Evolutionary conservation across 2,329 filamentous ascomycete genomes (phyloP), one percentile per base, ranked within the genome.

Genomic region (Nemania sp.): DNA sequence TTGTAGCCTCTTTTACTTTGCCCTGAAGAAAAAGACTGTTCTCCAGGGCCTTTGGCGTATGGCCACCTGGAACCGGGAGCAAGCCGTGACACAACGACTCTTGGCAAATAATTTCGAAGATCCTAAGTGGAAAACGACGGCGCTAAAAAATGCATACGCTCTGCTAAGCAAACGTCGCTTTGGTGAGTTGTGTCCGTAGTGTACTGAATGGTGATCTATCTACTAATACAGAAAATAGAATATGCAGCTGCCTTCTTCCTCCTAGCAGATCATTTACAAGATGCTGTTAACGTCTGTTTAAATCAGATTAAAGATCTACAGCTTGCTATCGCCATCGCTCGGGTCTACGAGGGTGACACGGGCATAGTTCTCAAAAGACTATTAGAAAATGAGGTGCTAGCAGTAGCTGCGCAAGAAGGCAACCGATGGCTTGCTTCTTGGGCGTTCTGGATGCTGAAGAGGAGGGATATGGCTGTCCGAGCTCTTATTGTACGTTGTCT

Each of bases 191-290:
- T 6, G 3, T 23, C 12, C 2, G 30, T 46, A 22, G 12, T 19
- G 11, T 45, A 15, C 33, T 6, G 11, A 24, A 22, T 28, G 6
- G 8, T n/a, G 15, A n/a, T n/a, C n/a, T n/a, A n/a, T 34, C 28
- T 40, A 15, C 43, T 57, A 49, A 58, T 37, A 26, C 8, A 8
- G 19, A 17, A 17, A 24, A 47, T 49, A 91, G 91, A 90, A 72
- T 99, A 99, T 67, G 92, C 94, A 3, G 94, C 93, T 1, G 89
- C 94, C 0, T 99, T 97, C 74, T 99, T 99, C 75, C 78, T 99
- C 5, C 79, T 99, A 1, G 95, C 90, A 2, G 91, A 92, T 61
- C 87, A 88, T 65, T 77, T 96, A 0, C 84, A 87, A 49, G 91
- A 96, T 69, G 93, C 94, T 0, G 87, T 94, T 47, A 89, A 88